Percentiles rank a stretch among this genome's conserved stretches.
phyloP scores from a whole-genome alignment of 305 asterid genomes.

The Salvia sclarea region DNA sequence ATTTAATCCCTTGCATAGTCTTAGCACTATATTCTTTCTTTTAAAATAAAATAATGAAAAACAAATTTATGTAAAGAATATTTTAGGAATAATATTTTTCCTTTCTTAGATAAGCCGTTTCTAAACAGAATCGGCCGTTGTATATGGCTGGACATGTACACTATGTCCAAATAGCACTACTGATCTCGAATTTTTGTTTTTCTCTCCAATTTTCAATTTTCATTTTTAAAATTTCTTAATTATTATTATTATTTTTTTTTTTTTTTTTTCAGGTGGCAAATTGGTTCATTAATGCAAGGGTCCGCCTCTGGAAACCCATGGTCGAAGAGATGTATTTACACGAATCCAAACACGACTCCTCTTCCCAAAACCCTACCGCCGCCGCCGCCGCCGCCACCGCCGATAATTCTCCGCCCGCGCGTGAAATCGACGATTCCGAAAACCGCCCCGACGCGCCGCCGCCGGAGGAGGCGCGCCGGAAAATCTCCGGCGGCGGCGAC shows the following conservation, averaged over 20 bases:
- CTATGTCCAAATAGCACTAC: no score
- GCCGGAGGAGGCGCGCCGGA: slow-evolving; percentile 20
- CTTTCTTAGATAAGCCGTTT: no score
- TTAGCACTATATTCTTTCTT: no score
- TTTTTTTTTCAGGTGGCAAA: slow-evolving; percentile 63
- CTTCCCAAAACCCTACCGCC: slow-evolving; percentile 27
- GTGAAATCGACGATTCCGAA: slow-evolving; percentile 63
- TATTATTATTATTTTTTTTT: not conserved
- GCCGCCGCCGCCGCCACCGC: slow-evolving; percentile 29
- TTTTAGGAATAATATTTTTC: no score
- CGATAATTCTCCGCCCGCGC: slow-evolving; percentile 24
- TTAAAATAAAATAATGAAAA: no score
- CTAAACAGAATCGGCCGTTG: no score
- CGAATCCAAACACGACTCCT: slow-evolving; percentile 61
- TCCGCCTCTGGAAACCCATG: slow-evolving; percentile 94
- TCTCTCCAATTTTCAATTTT: no score
- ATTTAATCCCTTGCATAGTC: no score
- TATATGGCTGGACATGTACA: no score
- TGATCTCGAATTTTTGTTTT: no score
- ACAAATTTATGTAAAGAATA: no score
- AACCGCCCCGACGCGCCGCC: slow-evolving; percentile 36
- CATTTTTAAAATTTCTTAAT: no score
- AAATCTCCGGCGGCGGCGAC: slow-evolving; percentile 12
- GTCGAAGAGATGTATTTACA: slow-evolving; percentile 86
- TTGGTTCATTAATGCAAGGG: slow-evolving; percentile 96